phyloP scores from a whole-genome alignment of 2,329 filamentous ascomycete genomes.

The Cadophora sp. region DNA sequence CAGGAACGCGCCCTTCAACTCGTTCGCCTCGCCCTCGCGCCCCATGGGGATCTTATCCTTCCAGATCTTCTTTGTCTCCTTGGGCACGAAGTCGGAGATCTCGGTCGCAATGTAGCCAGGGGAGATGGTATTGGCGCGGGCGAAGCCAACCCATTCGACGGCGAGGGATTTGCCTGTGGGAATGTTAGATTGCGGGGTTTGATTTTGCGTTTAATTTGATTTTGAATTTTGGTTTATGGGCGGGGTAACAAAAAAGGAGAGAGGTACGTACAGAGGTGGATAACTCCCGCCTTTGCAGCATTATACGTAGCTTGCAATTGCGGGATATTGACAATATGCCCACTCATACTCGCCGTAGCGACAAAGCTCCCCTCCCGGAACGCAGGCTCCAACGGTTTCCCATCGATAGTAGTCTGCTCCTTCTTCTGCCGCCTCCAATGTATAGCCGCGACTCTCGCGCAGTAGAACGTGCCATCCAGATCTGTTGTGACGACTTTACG shows the following conservation, averaged over 20 bases:
- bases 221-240: too few relatives aligned
- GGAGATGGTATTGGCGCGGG: slow-evolving; percentile 73
- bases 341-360: slow-evolving; percentile 80
- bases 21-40: slow-evolving; percentile 73
- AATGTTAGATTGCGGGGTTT: too few relatives aligned
- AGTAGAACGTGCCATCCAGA: slow-evolving; percentile 80
- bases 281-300: slow-evolving; percentile 70
- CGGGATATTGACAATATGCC: slow-evolving; percentile 78
- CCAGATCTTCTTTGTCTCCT: slow-evolving; percentile 75
- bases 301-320: slow-evolving; percentile 79
- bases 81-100: slow-evolving; percentile 68
- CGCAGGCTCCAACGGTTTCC: slow-evolving; percentile 61
- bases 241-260: not conserved
- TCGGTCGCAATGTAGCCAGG: slow-evolving; percentile 81
- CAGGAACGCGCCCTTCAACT: slow-evolving; percentile 84
- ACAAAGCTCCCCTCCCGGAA: slow-evolving; percentile 75
- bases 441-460: slow-evolving; percentile 70
- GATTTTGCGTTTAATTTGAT: too few relatives aligned
- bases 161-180: slow-evolving; percentile 68
- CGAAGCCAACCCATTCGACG: slow-evolving; percentile 79
- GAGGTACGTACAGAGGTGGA: slow-evolving; percentile 58
- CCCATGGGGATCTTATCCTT: slow-evolving; percentile 42
- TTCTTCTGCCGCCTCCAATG: slow-evolving; percentile 75
- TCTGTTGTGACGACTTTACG: slow-evolving; percentile 73
- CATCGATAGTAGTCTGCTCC: slow-evolving; percentile 67